phyloP scores from a whole-genome alignment of 495 filamentous ascomycete species.

The Darksidea phi region DNA sequence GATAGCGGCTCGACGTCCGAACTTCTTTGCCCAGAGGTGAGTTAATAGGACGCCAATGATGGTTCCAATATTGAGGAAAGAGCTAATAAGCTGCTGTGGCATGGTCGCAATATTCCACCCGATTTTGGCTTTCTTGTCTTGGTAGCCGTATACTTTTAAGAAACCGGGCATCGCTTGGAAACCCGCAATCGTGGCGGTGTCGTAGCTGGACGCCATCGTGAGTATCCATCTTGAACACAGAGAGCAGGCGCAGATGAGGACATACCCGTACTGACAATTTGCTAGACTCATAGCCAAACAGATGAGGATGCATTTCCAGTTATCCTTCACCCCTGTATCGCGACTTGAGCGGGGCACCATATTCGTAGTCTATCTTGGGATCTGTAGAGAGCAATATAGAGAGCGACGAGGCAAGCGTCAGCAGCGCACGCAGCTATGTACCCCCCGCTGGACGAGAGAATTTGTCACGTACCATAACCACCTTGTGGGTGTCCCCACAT shows the following conservation, averaged over 20 bases:
- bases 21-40: not conserved
- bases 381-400: no score
- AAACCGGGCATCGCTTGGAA: constrained; percentile 50
- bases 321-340: not conserved
- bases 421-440: no score
- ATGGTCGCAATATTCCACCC: constrained; percentile 35
- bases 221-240: no score
- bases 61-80: no score
- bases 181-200: constrained; percentile 39
- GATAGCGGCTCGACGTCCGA: constrained; percentile 37
- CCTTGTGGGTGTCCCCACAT: no score
- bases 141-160: constrained; percentile 47
- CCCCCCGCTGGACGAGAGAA: no score
- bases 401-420: no score
- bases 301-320: constrained; percentile 10
- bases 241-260: constrained; percentile 19
- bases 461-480: no score
- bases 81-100: constrained; percentile 23
- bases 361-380: no score
- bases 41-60: no score
- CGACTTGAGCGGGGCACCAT: not conserved
- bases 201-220: no score
- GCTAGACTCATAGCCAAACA: not conserved
- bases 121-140: constrained; percentile 36
- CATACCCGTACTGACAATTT: constrained; percentile 2